Percentiles rank a stretch among this genome's conserved stretches.
phyloP scores from a whole-genome alignment of 1,139 yeast species.

The Wickerhamiella pararugosa region DNA sequence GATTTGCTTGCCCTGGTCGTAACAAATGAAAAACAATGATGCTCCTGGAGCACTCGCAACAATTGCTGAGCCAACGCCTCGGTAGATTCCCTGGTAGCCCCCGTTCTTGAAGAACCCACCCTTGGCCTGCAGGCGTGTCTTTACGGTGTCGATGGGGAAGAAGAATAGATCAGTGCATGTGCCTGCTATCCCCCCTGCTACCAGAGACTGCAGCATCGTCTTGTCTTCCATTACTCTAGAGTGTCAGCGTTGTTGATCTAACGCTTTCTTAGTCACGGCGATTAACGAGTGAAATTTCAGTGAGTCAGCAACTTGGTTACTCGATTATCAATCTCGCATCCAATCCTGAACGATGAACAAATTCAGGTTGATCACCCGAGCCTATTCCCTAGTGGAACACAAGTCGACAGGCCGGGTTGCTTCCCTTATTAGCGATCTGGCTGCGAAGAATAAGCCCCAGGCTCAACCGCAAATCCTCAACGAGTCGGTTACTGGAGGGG shows the following conservation, averaged over 20 bases:
- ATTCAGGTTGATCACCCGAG: not conserved
- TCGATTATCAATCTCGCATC: too few species aligned
- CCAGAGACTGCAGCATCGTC: conserved; percentile 9
- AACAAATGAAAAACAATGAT: conserved; percentile 74
- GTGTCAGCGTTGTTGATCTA: not conserved
- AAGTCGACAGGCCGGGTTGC: conserved; percentile 1
- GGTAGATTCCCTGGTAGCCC: conserved; percentile 79
- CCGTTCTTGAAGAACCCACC: conserved; percentile 91
- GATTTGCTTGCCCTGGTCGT: conserved; percentile 54
- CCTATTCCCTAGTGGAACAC: conserved; percentile 4
- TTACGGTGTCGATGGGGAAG: conserved; percentile 90
- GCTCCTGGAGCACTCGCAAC: conserved; percentile 94
- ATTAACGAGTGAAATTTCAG: not conserved
- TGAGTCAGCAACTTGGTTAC: too few species aligned
- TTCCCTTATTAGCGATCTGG: conserved; percentile 1
- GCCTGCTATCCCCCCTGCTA: conserved; percentile 94
- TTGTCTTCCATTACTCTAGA: conserved; percentile 1
- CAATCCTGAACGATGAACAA: too few species aligned
- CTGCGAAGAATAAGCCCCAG: conserved; percentile 2
- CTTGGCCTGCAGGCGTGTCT: conserved; percentile 85
- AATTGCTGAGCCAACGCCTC: conserved; percentile 86
- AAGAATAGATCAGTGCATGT: conserved; percentile 87
- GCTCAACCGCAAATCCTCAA: not conserved
- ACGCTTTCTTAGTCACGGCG: not conserved
- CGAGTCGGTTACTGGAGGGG: conserved; percentile 4